A percentile compares a stretch with the other conserved stretches of the same genome.
phyloP scores from a whole-genome alignment of 768 basidiomycete species.

The Naganishia vishniacii region DNA sequence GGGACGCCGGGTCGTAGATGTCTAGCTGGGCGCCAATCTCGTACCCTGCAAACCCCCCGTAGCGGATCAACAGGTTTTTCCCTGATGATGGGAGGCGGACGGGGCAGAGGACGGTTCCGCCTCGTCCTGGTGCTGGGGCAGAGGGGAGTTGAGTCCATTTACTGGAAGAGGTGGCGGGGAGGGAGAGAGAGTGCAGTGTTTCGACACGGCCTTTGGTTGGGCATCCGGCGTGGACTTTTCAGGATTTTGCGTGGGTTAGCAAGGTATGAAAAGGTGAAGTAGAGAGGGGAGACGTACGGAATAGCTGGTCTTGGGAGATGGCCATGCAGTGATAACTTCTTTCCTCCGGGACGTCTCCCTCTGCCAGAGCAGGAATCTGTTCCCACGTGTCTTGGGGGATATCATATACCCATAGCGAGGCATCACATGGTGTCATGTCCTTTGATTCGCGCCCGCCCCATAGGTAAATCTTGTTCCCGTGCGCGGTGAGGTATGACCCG shows the following conservation, averaged over 20 bases:
- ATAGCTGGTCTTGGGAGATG: constrained; percentile 36
- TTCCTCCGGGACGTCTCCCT: constrained; percentile 38
- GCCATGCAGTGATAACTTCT: constrained; percentile 51
- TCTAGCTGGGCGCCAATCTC: constrained; percentile 50
- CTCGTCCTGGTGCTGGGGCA: constrained; percentile 51
- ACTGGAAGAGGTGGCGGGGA: constrained; percentile 45
- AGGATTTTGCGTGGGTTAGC: constrained; percentile 34
- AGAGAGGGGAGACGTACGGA: constrained; percentile 23
- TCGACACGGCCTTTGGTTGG: constrained; percentile 49
- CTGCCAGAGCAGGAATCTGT: background rate
- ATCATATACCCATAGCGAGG: constrained; percentile 45
- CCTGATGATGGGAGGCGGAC: constrained; percentile 25
- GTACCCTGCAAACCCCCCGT: constrained; percentile 49
- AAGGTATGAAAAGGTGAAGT: background rate
- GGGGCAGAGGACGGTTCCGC: constrained; percentile 51
- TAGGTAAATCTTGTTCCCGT: constrained; percentile 43
- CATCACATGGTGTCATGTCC: constrained; percentile 49
- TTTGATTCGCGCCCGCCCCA: constrained; percentile 53
- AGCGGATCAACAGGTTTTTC: constrained; percentile 48
- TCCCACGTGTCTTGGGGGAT: constrained; percentile 44
- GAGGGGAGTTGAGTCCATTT: constrained; percentile 8
- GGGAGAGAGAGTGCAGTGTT: constrained; percentile 47
- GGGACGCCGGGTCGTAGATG: constrained; percentile 43
- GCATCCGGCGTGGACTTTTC: constrained; percentile 53
- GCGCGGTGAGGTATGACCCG: constrained; percentile 29